phyloP scores from a whole-genome alignment of 805 yeast species.

The Jamesozyma spencerorum region DNA sequence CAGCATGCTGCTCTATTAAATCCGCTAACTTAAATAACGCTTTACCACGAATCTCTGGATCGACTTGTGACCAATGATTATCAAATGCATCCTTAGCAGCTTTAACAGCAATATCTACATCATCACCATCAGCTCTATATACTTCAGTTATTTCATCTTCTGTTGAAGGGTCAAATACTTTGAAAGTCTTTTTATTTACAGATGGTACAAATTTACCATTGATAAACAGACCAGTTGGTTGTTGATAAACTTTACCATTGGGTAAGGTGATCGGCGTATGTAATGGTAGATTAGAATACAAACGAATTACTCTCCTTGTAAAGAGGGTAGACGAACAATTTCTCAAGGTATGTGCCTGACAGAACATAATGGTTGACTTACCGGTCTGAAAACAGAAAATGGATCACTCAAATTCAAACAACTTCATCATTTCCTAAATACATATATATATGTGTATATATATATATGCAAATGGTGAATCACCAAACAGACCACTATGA shows the following conservation, averaged over 20 bases:
- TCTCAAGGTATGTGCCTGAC: constrained; percentile 4
- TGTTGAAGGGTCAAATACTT: constrained; percentile 59
- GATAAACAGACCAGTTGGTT: constrained; percentile 77
- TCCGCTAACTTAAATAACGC: constrained; percentile 68
- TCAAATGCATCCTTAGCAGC: constrained; percentile 78
- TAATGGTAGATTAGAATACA: constrained; percentile 33
- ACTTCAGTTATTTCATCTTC: constrained; percentile 61
- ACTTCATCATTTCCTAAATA: too few species aligned
- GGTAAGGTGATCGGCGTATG: constrained; percentile 52
- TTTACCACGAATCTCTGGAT: constrained; percentile 59
- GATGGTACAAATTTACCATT: constrained; percentile 67
- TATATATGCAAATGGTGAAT: too few species aligned
- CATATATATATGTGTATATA: too few species aligned
- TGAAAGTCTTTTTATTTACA: constrained; percentile 50
- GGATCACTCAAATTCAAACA: too few species aligned
- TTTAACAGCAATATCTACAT: constrained; percentile 75
- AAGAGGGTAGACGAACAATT: background rate
- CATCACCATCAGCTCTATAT: constrained; percentile 69
- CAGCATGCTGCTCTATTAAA: constrained; percentile 61
- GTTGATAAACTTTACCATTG: constrained; percentile 62
- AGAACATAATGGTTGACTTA: constrained; percentile 7
- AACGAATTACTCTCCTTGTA: constrained; percentile 14
- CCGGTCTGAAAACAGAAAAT: too few species aligned
- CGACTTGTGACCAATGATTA: constrained; percentile 62
- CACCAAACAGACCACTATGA: too few species aligned